These are phyloP conservation scores for Mycosphaerelloides madeirae DNA, from an alignment of 2,329 filamentous ascomycete species.

Conservation along the genomic window DNA sequence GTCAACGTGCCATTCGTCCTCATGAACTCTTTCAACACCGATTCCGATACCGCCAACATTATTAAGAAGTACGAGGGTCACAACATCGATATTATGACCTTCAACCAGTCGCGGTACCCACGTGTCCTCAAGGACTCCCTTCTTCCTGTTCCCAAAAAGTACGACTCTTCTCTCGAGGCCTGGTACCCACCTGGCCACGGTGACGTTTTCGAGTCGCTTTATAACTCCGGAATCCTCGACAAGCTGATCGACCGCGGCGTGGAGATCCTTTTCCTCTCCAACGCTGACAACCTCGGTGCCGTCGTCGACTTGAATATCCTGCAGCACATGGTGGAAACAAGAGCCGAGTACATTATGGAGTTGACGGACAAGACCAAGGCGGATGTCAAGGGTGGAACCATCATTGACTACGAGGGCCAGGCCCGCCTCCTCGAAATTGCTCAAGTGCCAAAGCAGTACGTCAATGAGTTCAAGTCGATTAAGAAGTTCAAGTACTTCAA, in stretches of 20 bases:
- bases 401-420: slow-evolving; percentile 97
- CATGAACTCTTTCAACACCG: slow-evolving; percentile 99
- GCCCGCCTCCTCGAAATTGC: slow-evolving; percentile 97
- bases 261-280: slow-evolving; percentile 97
- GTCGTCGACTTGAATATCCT: slow-evolving; percentile 97
- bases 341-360: slow-evolving; percentile 99
- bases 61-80: slow-evolving; percentile 99
- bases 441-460: slow-evolving; percentile 98
- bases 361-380: slow-evolving; percentile 99
- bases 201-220: slow-evolving; percentile 98
- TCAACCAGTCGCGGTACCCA: slow-evolving; percentile 99
- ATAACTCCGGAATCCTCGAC: slow-evolving; percentile 98
- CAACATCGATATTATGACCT: slow-evolving; percentile 98
- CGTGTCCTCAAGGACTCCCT: slow-evolving; percentile 98
- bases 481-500: slow-evolving; percentile 99
- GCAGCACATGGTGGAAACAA: slow-evolving; percentile 98
- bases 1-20: slow-evolving; percentile 97
- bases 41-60: slow-evolving; percentile 94
- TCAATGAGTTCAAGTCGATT: slow-evolving; percentile 99
- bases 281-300: slow-evolving; percentile 96
- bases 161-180: slow-evolving; percentile 81
- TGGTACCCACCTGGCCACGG: slow-evolving; percentile 99
- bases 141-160: slow-evolving; percentile 87
- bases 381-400: slow-evolving; percentile 99
- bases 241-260: slow-evolving; percentile 92